A percentile compares a stretch with the other conserved stretches of the same genome.
Conservation (phyloP, 192 early-diverging fungal genomes). For the Powellomyces hirtus region DNA sequence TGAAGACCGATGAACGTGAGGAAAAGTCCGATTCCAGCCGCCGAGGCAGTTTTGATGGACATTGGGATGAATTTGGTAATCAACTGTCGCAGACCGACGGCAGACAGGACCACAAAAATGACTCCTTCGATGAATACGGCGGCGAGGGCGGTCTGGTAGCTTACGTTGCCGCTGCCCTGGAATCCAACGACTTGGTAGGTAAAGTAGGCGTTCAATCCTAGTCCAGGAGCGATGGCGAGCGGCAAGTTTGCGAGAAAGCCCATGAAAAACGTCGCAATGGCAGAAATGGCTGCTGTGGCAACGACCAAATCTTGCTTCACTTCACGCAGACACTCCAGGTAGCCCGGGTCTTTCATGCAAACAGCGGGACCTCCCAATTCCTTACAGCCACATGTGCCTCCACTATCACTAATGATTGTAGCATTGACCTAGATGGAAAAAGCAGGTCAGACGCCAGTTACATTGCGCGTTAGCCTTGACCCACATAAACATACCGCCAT, state of each 20-base stretch:
- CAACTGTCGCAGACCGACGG: constrained; percentile 78
- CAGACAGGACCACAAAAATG: constrained; percentile 72
- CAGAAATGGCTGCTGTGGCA: constrained; percentile 65
- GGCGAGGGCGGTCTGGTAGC: constrained; percentile 64
- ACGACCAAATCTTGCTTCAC: constrained; percentile 72
- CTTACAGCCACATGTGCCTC: constrained; percentile 75
- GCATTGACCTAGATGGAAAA: constrained; percentile 72
- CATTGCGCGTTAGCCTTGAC: too few species aligned
- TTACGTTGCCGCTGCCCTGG: constrained; percentile 74
- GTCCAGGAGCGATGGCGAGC: constrained; percentile 76
- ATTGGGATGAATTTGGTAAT: constrained; percentile 71
- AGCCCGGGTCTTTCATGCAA: constrained; percentile 58
- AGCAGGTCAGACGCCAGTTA: background rate
- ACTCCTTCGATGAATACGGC: constrained; percentile 83
- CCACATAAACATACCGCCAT: constrained; percentile 21
- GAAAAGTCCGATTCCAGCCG: constrained; percentile 75
- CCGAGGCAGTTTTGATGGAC: constrained; percentile 71
- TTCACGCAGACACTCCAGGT: constrained; percentile 60
- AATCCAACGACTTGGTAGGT: constrained; percentile 81
- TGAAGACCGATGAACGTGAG: constrained; percentile 78
- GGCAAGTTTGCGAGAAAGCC: constrained; percentile 70
- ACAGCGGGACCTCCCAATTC: constrained; percentile 41
- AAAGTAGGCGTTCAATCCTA: constrained; percentile 84
- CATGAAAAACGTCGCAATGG: constrained; percentile 39
- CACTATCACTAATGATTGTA: constrained; percentile 70